phyloP scores from a whole-genome alignment of 2,329 filamentous ascomycete species.

The Cladosporium velox region DNA sequence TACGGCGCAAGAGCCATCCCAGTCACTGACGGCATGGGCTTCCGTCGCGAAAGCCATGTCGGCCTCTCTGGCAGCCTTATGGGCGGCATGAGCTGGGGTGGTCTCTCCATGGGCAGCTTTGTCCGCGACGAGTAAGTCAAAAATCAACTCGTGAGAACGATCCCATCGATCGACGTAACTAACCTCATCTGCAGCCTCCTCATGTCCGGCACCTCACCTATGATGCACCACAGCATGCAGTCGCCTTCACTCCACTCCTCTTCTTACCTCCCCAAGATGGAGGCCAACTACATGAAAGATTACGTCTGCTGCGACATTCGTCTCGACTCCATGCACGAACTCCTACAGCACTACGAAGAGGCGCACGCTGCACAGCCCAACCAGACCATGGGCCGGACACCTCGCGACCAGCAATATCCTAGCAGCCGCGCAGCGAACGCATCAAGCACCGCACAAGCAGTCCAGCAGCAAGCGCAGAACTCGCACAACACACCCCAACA shows the following conservation, averaged over 20 bases:
- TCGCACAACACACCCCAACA: conserved; percentile 30
- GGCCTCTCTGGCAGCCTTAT: conserved; percentile 58
- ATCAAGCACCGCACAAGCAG: conserved; percentile 38
- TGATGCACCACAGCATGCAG: conserved; percentile 50
- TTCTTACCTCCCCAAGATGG: conserved; percentile 92
- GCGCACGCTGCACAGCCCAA: conserved; percentile 69
- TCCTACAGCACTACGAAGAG: conserved; percentile 96
- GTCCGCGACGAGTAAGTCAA: conserved; percentile 92
- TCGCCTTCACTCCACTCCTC: conserved; percentile 97
- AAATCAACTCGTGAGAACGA: neutral
- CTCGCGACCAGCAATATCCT: conserved; percentile 40
- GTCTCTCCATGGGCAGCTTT: conserved; percentile 93
- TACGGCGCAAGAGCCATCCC: conserved; percentile 63
- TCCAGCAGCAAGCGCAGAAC: conserved; percentile 37
- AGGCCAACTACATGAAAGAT: conserved; percentile 96
- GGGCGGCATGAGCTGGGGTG: conserved; percentile 94
- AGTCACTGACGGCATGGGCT: conserved; percentile 52
- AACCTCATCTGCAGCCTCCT: conserved; percentile 65
- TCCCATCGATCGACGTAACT: conserved; percentile 18
- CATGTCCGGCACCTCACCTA: conserved; percentile 92
- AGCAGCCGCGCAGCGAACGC: conserved; percentile 38
- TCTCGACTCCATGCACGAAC: conserved; percentile 86
- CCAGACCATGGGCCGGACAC: conserved; percentile 43
- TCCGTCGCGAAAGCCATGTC: conserved; percentile 57
- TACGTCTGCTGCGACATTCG: conserved; percentile 93